Percentiles rank a stretch among this genome's conserved stretches.
Evolutionary conservation across 257 asterid genomes (phyloP).

Genomic region (Paulownia fortunei): DNA sequence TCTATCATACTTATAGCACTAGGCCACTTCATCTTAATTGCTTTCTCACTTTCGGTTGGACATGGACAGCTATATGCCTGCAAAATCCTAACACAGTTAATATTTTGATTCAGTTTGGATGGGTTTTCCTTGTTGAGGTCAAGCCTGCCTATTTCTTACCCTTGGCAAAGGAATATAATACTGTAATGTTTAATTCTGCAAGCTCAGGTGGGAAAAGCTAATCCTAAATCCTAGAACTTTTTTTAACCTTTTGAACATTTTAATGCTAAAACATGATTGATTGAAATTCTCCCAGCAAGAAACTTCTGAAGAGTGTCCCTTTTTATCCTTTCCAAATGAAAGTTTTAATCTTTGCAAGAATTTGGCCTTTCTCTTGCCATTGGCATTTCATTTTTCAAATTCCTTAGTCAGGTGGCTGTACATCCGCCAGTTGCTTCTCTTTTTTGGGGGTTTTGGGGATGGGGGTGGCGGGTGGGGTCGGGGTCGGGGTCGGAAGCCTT

Average conservation of each 20-base stretch:
- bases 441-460: no score
- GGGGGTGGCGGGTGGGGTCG: no score
- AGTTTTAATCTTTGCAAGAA: not conserved
- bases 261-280: not conserved
- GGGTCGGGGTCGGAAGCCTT: not conserved
- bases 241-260: not conserved
- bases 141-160: not conserved
- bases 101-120: not conserved
- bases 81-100: no score
- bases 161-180: not conserved
- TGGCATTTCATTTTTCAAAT: not conserved
- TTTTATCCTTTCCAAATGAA: not conserved
- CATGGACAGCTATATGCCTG: not conserved
- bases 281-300: conserved; percentile 9
- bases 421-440: no score
- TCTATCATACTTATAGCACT: not conserved
- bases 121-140: not conserved
- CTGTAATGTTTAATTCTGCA: not conserved
- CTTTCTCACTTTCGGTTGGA: not conserved
- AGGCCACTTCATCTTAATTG: not conserved
- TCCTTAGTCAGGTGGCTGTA: not conserved
- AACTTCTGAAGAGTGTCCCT: not conserved
- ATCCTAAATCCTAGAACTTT: not conserved
- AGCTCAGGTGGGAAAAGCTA: conserved; percentile 1
- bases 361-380: not conserved